Conservation (phyloP, 257 asterid genomes). For the Solanum habrochaites region DNA sequence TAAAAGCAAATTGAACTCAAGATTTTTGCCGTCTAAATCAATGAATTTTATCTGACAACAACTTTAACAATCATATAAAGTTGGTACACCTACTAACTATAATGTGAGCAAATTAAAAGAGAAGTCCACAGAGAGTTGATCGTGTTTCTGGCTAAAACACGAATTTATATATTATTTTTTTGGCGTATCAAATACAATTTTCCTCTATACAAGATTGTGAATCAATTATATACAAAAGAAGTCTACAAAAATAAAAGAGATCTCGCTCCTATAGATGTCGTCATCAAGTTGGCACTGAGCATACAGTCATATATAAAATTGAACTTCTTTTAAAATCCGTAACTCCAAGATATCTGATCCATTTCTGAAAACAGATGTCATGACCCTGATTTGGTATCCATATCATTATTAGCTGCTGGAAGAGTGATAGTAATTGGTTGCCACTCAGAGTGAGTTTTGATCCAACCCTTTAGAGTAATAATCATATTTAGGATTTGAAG, state of each 20-base stretch:
- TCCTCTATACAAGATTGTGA: neutral
- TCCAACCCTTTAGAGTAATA: constrained; percentile 31
- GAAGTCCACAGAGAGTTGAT: neutral
- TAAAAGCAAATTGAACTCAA: neutral
- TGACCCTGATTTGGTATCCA: neutral
- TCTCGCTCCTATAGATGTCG: neutral
- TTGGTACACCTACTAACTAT: neutral
- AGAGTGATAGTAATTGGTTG: constrained; percentile 29
- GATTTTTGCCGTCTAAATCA: neutral
- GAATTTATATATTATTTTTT: neutral
- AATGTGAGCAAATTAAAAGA: neutral
- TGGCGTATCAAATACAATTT: neutral
- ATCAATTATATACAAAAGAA: neutral
- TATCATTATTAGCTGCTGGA: constrained; percentile 1
- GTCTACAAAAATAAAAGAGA: neutral
- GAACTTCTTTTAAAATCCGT: neutral
- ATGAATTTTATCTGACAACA: no score
- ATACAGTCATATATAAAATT: neutral
- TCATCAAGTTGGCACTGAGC: no score
- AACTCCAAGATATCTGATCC: neutral
- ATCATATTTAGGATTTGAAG: constrained; percentile 34
- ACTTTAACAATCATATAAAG: neutral
- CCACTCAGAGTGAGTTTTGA: constrained; percentile 23
- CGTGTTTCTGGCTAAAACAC: neutral
- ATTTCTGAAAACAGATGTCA: neutral